phyloP scores from a whole-genome alignment of 2,329 filamentous ascomycete species.

The Chaetomiaceae sp. region DNA sequence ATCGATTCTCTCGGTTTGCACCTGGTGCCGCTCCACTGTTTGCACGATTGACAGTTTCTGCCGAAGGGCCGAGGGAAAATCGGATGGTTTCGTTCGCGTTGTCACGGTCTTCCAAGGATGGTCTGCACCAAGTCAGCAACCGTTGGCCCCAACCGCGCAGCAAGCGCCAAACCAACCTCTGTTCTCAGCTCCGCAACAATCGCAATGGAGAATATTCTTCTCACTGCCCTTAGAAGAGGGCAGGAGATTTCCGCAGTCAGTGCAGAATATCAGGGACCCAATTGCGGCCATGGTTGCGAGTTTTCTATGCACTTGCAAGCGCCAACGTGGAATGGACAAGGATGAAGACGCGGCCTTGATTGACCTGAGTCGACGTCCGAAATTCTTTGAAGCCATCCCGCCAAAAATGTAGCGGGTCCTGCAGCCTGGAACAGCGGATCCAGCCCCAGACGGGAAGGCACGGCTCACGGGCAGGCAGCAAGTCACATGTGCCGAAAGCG shows the following conservation, averaged over 20 bases:
- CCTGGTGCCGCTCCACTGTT: slow-evolving; percentile 68
- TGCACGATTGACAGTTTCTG: slow-evolving; percentile 85
- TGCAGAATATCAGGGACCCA: slow-evolving; percentile 88
- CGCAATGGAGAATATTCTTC: slow-evolving; percentile 72
- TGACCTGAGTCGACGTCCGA: neutral
- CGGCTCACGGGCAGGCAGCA: slow-evolving; percentile 3
- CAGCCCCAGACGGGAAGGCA: slow-evolving; percentile 1
- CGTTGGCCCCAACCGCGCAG: neutral
- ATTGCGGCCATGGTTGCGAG: slow-evolving; percentile 67
- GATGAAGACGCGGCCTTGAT: neutral
- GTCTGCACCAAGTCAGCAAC: slow-evolving; percentile 16
- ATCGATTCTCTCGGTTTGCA: slow-evolving; percentile 60
- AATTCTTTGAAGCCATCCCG: neutral
- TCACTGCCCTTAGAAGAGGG: slow-evolving; percentile 71
- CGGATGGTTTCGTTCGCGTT: slow-evolving; percentile 78
- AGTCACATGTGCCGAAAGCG: slow-evolving; percentile 5
- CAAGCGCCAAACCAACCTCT: slow-evolving; percentile 52
- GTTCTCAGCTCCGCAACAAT: slow-evolving; percentile 79
- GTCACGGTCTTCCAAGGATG: slow-evolving; percentile 48
- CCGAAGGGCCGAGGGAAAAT: slow-evolving; percentile 84
- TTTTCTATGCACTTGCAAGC: neutral
- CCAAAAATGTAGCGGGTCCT: slow-evolving; percentile 9
- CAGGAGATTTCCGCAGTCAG: slow-evolving; percentile 83
- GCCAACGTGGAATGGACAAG: neutral
- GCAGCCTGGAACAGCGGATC: neutral